These are phyloP conservation scores for Cutaneotrichosporon sp. DNA, from an alignment of 1,284 basidiomycete genomes.

Conservation along the genomic window DNA sequence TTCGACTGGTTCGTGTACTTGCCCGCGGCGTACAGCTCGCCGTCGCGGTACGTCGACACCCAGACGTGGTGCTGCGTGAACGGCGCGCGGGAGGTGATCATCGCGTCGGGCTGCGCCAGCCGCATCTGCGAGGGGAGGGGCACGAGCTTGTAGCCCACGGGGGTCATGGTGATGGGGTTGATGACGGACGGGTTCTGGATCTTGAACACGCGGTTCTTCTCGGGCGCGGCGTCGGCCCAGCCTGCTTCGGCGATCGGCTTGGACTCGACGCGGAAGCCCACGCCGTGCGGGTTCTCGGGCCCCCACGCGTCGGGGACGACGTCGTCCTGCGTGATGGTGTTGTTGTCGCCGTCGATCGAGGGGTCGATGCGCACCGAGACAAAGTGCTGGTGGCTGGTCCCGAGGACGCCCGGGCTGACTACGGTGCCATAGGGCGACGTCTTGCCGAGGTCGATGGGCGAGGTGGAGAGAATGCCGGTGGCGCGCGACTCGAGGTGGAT, in stretches of 20 bases:
- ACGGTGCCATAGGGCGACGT: slow-evolving; percentile 5
- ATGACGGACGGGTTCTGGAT: slow-evolving; percentile 47
- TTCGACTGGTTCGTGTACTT: slow-evolving; percentile 11
- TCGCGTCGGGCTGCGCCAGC: slow-evolving; percentile 8
- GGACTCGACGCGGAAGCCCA: slow-evolving; percentile 4
- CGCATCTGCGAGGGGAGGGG: slow-evolving; percentile 7
- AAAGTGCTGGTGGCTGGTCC: slow-evolving; percentile 9
- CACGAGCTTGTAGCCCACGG: slow-evolving; percentile 8
- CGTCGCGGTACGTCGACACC: slow-evolving; percentile 6
- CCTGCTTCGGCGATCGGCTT: not conserved
- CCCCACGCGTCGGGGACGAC: slow-evolving; percentile 1
- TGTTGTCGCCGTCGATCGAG: slow-evolving; percentile 7
- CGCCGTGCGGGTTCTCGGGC: slow-evolving; percentile 6
- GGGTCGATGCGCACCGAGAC: slow-evolving; percentile 7
- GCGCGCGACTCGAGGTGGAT: slow-evolving; percentile 13
- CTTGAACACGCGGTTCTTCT: slow-evolving; percentile 47
- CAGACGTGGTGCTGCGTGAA: slow-evolving; percentile 12
- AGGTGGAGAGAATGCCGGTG: slow-evolving; percentile 7
- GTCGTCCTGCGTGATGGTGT: slow-evolving; percentile 8
- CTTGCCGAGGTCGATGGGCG: slow-evolving; percentile 10
- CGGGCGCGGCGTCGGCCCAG: slow-evolving; percentile 7
- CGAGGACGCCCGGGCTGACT: slow-evolving; percentile 5
- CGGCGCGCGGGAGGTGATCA: slow-evolving; percentile 10
- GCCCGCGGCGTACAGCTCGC: slow-evolving; percentile 12
- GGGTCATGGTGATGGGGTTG: slow-evolving; percentile 9